Conservation (phyloP, 2,329 filamentous ascomycete species). For the Cladophialophora exuberans region DNA sequence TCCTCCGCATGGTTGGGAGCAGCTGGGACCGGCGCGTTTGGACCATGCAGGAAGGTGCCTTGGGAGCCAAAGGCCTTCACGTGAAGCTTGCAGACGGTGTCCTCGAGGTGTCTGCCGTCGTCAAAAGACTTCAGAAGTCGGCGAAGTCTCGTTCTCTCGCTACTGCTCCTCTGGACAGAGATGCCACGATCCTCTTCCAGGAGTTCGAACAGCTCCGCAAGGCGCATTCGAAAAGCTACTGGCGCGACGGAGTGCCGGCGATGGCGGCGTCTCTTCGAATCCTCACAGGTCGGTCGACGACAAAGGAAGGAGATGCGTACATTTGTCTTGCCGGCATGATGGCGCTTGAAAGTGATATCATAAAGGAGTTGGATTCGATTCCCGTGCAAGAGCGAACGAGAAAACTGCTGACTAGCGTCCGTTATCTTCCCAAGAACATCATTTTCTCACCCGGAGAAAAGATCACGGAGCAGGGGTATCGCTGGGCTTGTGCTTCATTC, state of each 20-base stretch:
- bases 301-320: constrained; percentile 17
- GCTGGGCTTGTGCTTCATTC: constrained; percentile 18
- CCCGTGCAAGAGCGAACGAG: constrained; percentile 7
- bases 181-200: constrained; percentile 10
- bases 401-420: constrained; percentile 5
- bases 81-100: constrained; percentile 6
- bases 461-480: constrained; percentile 6
- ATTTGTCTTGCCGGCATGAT: constrained; percentile 17
- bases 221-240: constrained; percentile 12
- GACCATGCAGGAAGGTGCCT: constrained; percentile 46
- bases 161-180: neutral
- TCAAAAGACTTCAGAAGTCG: neutral
- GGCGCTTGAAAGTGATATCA: constrained; percentile 2
- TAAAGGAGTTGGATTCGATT: constrained; percentile 1
- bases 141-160: neutral
- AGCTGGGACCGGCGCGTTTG: constrained; percentile 46
- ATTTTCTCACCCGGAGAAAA: constrained; percentile 14
- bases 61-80: constrained; percentile 9
- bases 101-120: neutral
- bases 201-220: constrained; percentile 11
- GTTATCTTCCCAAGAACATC: constrained; percentile 8
- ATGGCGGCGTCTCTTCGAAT: constrained; percentile 11
- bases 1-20: constrained; percentile 40
- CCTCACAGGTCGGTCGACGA: constrained; percentile 6
- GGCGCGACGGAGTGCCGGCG: constrained; percentile 11